These are phyloP conservation scores for Naganishia vishniacii DNA, from an alignment of 768 basidiomycete genomes.

Conservation along the genomic window DNA sequence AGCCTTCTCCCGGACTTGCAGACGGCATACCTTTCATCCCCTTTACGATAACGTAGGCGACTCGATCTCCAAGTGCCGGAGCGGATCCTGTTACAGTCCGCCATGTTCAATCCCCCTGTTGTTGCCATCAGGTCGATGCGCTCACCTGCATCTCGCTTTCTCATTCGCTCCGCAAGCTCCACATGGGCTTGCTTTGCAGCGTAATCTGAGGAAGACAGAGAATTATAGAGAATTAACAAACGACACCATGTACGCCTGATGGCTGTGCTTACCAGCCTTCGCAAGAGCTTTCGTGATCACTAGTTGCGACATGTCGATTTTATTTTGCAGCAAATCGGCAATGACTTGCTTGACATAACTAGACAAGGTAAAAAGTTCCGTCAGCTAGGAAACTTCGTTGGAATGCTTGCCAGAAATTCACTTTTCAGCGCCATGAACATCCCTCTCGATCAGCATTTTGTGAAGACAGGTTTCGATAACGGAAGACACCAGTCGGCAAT, in stretches of 20 bases:
- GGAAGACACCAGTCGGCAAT: constrained; percentile 95
- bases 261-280: constrained; percentile 65
- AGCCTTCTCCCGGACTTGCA: background rate
- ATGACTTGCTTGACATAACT: constrained; percentile 93
- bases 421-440: constrained; percentile 90
- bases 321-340: constrained; percentile 89
- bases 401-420: constrained; percentile 50
- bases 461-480: constrained; percentile 97
- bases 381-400: background rate
- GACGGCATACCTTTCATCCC: constrained; percentile 69
- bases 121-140: background rate
- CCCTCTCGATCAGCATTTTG: constrained; percentile 93
- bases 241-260: background rate
- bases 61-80: constrained; percentile 94
- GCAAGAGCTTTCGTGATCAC: constrained; percentile 97
- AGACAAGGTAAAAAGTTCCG: constrained; percentile 7
- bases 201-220: constrained; percentile 60
- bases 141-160: constrained; percentile 81
- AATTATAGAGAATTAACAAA: background rate
- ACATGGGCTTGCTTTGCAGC: constrained; percentile 82
- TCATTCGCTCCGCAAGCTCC: constrained; percentile 92
- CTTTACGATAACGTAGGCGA: constrained; percentile 97
- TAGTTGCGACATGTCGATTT: constrained; percentile 95
- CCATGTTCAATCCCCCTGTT: too few relatives aligned
- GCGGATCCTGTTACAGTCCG: constrained; percentile 64